Percentiles rank a stretch among this genome's conserved stretches.
Conservation (phyloP, 768 basidiomycete species). For the Russula ochroleuca region DNA sequence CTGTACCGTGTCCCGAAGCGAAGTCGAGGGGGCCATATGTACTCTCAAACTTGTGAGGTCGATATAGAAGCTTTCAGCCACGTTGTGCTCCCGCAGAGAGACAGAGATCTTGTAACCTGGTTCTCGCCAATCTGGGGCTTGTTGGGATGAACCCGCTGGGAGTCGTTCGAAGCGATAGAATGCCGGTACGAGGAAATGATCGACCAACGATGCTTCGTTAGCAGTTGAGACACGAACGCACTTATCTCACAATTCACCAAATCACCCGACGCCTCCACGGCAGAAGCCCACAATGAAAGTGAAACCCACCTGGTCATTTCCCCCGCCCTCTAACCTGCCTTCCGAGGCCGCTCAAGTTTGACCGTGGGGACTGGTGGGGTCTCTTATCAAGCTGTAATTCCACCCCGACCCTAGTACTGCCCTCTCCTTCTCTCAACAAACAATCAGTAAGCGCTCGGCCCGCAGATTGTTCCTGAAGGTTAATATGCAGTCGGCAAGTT, state of each 20-base stretch:
- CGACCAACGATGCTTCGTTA: too few species aligned
- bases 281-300: too few species aligned
- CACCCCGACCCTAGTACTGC: background rate
- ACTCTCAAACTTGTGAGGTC: background rate
- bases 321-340: too few species aligned
- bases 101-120: too few species aligned
- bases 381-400: background rate
- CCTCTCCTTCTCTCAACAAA: background rate
- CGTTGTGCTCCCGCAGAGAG: background rate
- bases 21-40: background rate
- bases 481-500: background rate
- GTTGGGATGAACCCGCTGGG: too few species aligned
- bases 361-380: background rate
- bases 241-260: too few species aligned
- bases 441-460: background rate
- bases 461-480: background rate
- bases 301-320: too few species aligned
- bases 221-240: too few species aligned
- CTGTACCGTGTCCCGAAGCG: background rate
- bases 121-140: too few species aligned
- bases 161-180: too few species aligned
- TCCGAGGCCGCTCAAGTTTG: background rate
- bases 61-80: background rate
- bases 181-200: too few species aligned
- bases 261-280: too few species aligned